Percentiles rank a stretch among this genome's conserved stretches.
phyloP scores from a whole-genome alignment of 225 moss, liverwort and hornwort species.

The Asterella californica region DNA sequence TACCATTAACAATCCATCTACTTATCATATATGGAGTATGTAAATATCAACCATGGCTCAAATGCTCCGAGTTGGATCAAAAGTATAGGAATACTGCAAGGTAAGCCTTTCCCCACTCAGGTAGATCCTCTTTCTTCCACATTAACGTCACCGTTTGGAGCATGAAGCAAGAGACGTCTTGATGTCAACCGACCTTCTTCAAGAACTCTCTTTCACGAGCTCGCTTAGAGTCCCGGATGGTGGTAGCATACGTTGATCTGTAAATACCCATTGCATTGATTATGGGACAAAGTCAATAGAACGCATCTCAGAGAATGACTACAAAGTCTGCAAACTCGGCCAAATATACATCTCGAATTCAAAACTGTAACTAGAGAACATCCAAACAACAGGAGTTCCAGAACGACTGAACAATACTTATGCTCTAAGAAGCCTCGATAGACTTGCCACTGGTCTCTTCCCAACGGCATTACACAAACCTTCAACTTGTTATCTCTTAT shows the following conservation, averaged over 20 bases:
- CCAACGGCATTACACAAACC: neutral
- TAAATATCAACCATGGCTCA: neutral
- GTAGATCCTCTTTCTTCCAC: neutral
- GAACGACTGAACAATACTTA: neutral
- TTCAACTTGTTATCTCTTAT: neutral
- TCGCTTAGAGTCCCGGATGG: constrained; percentile 93
- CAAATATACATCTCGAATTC: neutral
- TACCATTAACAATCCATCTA: no score
- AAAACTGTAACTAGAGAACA: neutral
- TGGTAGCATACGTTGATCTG: constrained; percentile 98
- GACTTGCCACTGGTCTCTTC: no score
- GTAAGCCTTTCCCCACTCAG: neutral
- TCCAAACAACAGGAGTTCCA: neutral
- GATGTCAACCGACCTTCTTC: constrained; percentile 57
- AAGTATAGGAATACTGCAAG: neutral
- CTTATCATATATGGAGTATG: no score
- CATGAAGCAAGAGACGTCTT: neutral
- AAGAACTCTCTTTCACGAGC: constrained; percentile 92
- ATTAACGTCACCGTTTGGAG: neutral
- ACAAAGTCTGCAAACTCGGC: neutral
- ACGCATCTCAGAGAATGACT: neutral
- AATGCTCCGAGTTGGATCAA: neutral
- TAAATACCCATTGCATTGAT: neutral
- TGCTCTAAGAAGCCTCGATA: neutral
- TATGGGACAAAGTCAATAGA: neutral